Conservation (phyloP, 2,329 filamentous ascomycete species). For the Aspergillus sp. region DNA sequence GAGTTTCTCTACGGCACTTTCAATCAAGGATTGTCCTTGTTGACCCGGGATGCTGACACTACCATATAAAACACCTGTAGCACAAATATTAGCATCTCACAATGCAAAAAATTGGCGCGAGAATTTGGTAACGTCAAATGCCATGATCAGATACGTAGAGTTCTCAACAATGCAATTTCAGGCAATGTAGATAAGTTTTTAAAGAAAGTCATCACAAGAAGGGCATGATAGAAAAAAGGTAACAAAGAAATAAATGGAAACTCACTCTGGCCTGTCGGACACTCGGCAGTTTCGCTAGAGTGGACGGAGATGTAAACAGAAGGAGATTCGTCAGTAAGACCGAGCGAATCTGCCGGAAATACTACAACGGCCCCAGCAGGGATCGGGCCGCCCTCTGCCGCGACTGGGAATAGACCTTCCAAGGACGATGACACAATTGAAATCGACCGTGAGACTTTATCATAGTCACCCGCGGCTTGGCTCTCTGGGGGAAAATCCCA, state of each 20-base stretch:
- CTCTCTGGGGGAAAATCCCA: conserved; percentile 36
- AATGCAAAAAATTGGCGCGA: conserved; percentile 19
- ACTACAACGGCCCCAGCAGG: conserved; percentile 64
- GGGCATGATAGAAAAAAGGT: conserved; percentile 19
- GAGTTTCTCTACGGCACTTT: conserved; percentile 41
- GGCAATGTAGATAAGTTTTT: conserved; percentile 99
- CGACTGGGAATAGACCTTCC: conserved; percentile 64
- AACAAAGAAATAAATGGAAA: conserved; percentile 32
- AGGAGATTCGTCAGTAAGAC: conserved; percentile 31
- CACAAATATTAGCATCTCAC: conserved; percentile 36
- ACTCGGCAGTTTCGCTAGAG: conserved; percentile 90
- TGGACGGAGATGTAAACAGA: conserved; percentile 68
- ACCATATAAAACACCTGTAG: conserved; percentile 59
- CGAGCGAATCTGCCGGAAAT: conserved; percentile 35
- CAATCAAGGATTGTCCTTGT: conserved; percentile 42
- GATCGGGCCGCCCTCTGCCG: conserved; percentile 71
- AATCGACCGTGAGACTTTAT: conserved; percentile 60
- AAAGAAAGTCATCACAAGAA: conserved; percentile 76
- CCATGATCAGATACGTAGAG: conserved; percentile 72
- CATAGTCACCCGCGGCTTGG: conserved; percentile 23
- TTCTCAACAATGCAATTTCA: conserved; percentile 87
- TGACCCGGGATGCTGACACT: conserved; percentile 42
- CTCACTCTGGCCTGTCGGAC: conserved; percentile 87
- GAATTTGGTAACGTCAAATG: conserved; percentile 29
- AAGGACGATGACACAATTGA: conserved; percentile 69